These are phyloP conservation scores for Erucastrum elatum DNA, from an alignment of 345 rosid genomes.

Conservation along the genomic window DNA sequence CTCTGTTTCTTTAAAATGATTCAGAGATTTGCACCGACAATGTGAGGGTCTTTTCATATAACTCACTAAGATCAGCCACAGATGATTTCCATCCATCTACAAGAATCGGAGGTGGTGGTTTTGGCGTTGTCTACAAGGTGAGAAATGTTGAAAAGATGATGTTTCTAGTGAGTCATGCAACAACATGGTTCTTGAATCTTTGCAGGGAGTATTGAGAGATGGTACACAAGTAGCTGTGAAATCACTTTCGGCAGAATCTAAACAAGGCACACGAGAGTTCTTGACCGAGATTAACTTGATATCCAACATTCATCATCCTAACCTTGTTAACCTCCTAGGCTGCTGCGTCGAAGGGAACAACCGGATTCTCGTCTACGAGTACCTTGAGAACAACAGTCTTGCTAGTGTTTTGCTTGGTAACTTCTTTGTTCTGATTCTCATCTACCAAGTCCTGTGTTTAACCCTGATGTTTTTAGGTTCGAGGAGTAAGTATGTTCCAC, in stretches of 20 bases:
- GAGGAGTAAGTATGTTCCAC: constrained; percentile 43
- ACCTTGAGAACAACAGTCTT: constrained; percentile 78
- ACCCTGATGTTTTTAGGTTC: constrained; percentile 45
- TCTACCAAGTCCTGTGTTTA: not conserved
- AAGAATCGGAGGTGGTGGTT: constrained; percentile 79
- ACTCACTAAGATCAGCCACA: constrained; percentile 78
- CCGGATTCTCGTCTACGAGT: constrained; percentile 84
- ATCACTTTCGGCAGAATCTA: constrained; percentile 68
- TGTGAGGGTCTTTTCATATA: constrained; percentile 70
- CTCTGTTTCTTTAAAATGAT: constrained; percentile 27
- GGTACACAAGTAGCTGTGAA: constrained; percentile 74
- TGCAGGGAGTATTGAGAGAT: constrained; percentile 62
- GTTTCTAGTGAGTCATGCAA: not conserved
- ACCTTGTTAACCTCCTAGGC: constrained; percentile 86
- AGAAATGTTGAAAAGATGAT: constrained; percentile 12
- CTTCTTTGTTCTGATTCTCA: not conserved
- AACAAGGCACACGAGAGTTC: constrained; percentile 80
- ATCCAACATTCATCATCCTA: constrained; percentile 70
- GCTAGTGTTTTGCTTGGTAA: constrained; percentile 67
- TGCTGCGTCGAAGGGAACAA: constrained; percentile 68
- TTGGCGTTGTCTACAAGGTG: constrained; percentile 88
- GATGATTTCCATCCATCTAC: constrained; percentile 60
- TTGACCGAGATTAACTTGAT: constrained; percentile 71
- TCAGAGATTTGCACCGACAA: constrained; percentile 66
- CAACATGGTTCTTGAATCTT: not conserved